Conservation (phyloP, 768 basidiomycete species). For the Suillus ampliporus region DNA sequence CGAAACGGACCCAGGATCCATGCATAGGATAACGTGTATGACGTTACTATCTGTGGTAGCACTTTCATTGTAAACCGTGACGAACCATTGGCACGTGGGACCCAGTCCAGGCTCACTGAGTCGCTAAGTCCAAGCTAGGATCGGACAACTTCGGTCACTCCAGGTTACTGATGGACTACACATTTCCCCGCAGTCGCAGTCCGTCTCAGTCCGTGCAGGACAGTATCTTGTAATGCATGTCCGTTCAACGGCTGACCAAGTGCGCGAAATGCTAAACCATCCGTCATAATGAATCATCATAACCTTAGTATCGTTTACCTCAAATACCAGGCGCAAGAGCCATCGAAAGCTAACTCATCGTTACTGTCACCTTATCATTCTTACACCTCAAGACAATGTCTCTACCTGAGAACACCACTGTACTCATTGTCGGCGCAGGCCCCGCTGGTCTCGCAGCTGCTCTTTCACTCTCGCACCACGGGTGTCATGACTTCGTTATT, state of each 20-base stretch:
- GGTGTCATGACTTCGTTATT: conserved; percentile 33
- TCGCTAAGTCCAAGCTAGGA: background rate
- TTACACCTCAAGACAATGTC: background rate
- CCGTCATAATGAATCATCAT: background rate
- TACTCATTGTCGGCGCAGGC: conserved; percentile 58
- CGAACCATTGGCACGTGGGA: too few species aligned
- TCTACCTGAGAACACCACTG: conserved; percentile 31
- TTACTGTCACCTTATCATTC: background rate
- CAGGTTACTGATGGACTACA: background rate
- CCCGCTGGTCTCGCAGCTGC: conserved; percentile 54
- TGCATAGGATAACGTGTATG: too few species aligned
- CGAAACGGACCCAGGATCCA: too few species aligned
- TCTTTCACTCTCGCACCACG: conserved; percentile 48
- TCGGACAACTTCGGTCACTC: background rate
- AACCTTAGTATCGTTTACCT: background rate
- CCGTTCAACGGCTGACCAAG: background rate
- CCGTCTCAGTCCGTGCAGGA: background rate
- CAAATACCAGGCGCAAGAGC: background rate
- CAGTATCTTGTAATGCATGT: background rate
- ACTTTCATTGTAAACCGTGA: too few species aligned
- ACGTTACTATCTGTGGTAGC: too few species aligned
- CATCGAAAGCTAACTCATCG: background rate
- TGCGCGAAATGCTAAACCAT: background rate
- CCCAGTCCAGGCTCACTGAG: too few species aligned
- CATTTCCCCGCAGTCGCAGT: background rate